Evolutionary conservation across 331 rosid species (phyloP), one percentile per base, ranked within the genome.

Genomic region (Erythrophleum ivorense): DNA sequence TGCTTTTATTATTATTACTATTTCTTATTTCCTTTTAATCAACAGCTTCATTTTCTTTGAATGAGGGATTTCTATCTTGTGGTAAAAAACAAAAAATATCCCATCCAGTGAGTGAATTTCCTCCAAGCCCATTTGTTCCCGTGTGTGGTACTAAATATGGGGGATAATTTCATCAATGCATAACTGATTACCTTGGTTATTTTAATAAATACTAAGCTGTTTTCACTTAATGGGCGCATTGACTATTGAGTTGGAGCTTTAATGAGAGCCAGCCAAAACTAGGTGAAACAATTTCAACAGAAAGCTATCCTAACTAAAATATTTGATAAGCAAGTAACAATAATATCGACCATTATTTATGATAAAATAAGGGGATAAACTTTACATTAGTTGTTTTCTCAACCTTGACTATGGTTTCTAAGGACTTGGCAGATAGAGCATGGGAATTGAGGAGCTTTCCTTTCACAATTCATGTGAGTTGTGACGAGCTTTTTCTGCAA

Each of bases 251-350:
- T 38, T 46, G 50, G 52, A 68, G 71, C 82, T 80, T 82, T 14
- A 63, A 81, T 69, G 85, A 83, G 83, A 81, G 78, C 86, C 82
- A 74, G 68, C 80, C 76, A 71, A 68, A 9, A 81, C 84, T n/a
- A n/a, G 73, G 29, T 19, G 74, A 43, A 68, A 45, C 84, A 70
- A 41, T 54, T 78, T 75, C 68, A 49, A 60, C 65, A 57, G 70
- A 71, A 60, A 36, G 62, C 45, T 50, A 38, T 38, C 67, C 4
- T 64, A 9, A 46, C 41, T 69, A 34, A 57, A 68, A 63, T 10
- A 55, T 54, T 11, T 12, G 41, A 33, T 48, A 40, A 53, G 3
- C 67, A 80, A 85, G 53, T 64, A 80, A 76, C 9, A 33, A 34
- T 76, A n/a, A 49, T 48, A 33, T 77, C 40, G 16, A 34, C 52